Evolutionary conservation across 441 rosid species (phyloP).

Genomic region (Populus hybrid): DNA sequence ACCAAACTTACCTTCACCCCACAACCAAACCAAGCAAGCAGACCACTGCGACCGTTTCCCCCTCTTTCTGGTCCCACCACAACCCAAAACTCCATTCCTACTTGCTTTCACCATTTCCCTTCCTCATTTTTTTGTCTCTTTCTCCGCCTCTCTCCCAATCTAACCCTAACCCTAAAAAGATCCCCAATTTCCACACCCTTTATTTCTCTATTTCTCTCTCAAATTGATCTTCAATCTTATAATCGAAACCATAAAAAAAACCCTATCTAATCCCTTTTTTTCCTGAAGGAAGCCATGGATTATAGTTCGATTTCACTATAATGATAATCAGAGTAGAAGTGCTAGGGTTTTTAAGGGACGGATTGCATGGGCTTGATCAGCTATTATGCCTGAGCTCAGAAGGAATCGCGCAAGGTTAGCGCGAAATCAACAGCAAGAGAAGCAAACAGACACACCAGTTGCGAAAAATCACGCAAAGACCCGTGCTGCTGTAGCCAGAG

Average conservation of each 20-base stretch:
- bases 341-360: conserved; percentile 21
- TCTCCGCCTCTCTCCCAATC: neutral
- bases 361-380: conserved; percentile 67
- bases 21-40: neutral
- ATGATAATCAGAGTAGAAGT: conserved; percentile 37
- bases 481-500: conserved; percentile 40
- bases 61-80: neutral
- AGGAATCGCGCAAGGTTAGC: conserved; percentile 57
- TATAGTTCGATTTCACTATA: conserved; percentile 26
- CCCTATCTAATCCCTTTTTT: neutral
- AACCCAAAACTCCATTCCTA: neutral
- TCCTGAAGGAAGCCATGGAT: conserved; percentile 21
- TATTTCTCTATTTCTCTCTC: neutral
- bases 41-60: neutral
- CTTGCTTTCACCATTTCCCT: neutral
- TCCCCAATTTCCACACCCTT: conserved; percentile 9
- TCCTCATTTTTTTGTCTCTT: neutral
- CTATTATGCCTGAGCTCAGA: conserved; percentile 90
- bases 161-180: conserved; percentile 25
- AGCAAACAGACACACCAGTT: conserved; percentile 18
- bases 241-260: neutral
- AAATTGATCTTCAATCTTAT: neutral
- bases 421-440: conserved; percentile 11
- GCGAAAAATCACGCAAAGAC: conserved; percentile 36
- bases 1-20: too few species aligned